phyloP scores from a whole-genome alignment of 1,139 yeast genomes.

The Suhomyces anneliseae region DNA sequence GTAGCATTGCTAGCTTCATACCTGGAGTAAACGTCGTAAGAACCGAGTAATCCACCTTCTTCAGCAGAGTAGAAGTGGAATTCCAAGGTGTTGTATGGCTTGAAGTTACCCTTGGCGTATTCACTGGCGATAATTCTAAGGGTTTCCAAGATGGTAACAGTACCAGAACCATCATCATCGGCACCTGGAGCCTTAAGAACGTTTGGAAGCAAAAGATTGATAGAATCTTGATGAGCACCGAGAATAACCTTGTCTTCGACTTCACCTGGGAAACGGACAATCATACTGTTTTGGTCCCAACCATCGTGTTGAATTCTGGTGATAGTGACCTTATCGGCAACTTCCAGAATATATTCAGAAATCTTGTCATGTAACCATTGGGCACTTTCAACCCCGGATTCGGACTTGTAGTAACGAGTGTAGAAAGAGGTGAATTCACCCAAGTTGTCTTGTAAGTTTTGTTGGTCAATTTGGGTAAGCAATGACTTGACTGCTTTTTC shows the following conservation, averaged over 20 bases:
- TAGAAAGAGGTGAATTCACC: slow-evolving; percentile 67
- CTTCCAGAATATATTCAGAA: slow-evolving; percentile 43
- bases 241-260: slow-evolving; percentile 55
- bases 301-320: slow-evolving; percentile 35
- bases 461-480: slow-evolving; percentile 41
- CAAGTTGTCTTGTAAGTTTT: slow-evolving; percentile 52
- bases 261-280: slow-evolving; percentile 43
- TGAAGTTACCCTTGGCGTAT: slow-evolving; percentile 35
- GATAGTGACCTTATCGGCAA: slow-evolving; percentile 26
- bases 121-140: slow-evolving; percentile 57
- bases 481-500: slow-evolving; percentile 41
- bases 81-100: slow-evolving; percentile 74
- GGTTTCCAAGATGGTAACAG: slow-evolving; percentile 75
- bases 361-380: slow-evolving; percentile 64
- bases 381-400: slow-evolving; percentile 70
- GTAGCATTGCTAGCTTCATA: slow-evolving; percentile 48
- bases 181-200: slow-evolving; percentile 87
- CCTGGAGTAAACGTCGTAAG: slow-evolving; percentile 68
- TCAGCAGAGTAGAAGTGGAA: slow-evolving; percentile 96
- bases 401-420: slow-evolving; percentile 80
- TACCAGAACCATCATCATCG: slow-evolving; percentile 93
- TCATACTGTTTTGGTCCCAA: slow-evolving; percentile 47
- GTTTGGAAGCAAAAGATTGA: slow-evolving; percentile 71
- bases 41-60: slow-evolving; percentile 90
- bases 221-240: slow-evolving; percentile 90